Evolutionary conservation across 2,329 filamentous ascomycete genomes (phyloP).

Genomic region (Parascedosporium putredinis): DNA sequence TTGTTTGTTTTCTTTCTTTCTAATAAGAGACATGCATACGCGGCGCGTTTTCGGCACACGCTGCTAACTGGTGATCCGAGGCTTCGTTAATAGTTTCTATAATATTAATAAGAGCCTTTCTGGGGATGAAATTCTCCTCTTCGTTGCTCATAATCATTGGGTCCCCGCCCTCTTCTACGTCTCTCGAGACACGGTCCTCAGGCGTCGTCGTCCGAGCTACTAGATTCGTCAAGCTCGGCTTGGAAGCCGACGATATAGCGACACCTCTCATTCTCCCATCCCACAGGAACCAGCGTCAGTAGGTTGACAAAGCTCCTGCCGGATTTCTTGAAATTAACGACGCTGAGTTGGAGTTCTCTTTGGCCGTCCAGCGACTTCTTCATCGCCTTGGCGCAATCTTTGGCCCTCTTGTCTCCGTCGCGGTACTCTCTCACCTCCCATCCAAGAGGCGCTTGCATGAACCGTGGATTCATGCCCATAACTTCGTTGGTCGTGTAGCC

Average conservation of each 20-base stretch:
- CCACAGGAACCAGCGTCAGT: slow-evolving; percentile 75
- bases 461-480: slow-evolving; percentile 71
- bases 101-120: too few relatives aligned
- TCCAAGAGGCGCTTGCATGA: slow-evolving; percentile 67
- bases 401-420: slow-evolving; percentile 7
- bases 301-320: slow-evolving; percentile 73
- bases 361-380: slow-evolving; percentile 32
- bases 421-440: slow-evolving; percentile 7
- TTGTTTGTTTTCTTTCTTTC: too few relatives aligned
- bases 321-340: slow-evolving; percentile 75
- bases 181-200: too few relatives aligned
- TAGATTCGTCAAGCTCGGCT: slow-evolving; percentile 56
- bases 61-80: too few relatives aligned
- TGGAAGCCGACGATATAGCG: slow-evolving; percentile 76
- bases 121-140: too few relatives aligned
- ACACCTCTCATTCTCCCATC: slow-evolving; percentile 51
- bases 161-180: too few relatives aligned
- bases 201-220: too few relatives aligned
- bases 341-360: slow-evolving; percentile 35
- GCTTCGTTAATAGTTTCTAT: too few relatives aligned
- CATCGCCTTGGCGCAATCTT: slow-evolving; percentile 47
- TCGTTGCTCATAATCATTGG: too few relatives aligned
- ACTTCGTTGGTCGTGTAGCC: slow-evolving; percentile 69
- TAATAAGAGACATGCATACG: too few relatives aligned
- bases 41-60: too few relatives aligned